Evolutionary conservation across 108 stramenopile species (phyloP), one percentile per base, ranked within the genome.

Genomic region (Cyclostephanos invisitatus): DNA sequence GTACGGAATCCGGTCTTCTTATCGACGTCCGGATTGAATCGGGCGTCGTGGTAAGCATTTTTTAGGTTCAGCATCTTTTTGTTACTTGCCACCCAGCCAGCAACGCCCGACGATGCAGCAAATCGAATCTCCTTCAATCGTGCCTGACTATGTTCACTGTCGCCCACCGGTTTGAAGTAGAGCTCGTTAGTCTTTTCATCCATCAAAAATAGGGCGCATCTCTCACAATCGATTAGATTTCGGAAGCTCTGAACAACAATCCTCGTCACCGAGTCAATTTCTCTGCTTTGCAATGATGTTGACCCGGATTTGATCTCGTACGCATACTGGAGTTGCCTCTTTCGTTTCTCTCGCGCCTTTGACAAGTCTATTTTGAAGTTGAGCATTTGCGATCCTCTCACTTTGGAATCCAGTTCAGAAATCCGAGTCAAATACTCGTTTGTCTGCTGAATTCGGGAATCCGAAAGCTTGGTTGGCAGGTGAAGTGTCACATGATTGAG

Each of bases 1-100:
- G 80, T 81, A 36, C 78, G 59, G 48, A 85, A 85, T 2, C 80
- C 80, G 17, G 82, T 85, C 21, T 68, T 49, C 68, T 64, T 80
- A 36, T 85, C 84, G 58, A 85, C 82, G 5, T 80, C 74, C 7
- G 75, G 66, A 51, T 85, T 85, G 73, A 85, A 85, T 15, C 84
- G 37, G 4, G 24, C 20, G 29, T 85, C 84, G 25, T 68, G 66
- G 65, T 85, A 85, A 3, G 84, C 84, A 64, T 85, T 80, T 15
- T 66, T 77, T 3, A 85, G 82, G 49, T 85, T 85, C 35, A 82
- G 68, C 70, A 78, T 70, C 56, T 44, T 62, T 40, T 78, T 74
- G 46, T 78, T 75, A 15, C 68, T 81, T 12, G 84, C 84, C 2
- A 82, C 81, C 78, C 82, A 85, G 10, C 84, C 84, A 18, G 82